Evolutionary conservation across 73 alveolate species (phyloP), one percentile per base, ranked within the genome.

Genomic region (Uronychia setigera): DNA sequence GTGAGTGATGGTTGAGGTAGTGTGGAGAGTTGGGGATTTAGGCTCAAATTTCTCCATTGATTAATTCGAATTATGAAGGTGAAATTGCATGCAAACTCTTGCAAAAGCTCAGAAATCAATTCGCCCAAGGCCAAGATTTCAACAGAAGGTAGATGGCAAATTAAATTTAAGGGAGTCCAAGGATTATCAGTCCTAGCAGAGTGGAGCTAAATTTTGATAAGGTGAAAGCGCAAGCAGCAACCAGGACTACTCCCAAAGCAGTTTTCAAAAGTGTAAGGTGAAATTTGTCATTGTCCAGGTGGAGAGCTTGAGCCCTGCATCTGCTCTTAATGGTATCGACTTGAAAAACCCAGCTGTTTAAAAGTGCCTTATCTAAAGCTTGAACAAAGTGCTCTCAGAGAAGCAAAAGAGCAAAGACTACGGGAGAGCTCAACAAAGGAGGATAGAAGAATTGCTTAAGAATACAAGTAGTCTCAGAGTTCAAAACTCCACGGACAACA

Each of bases 1-100:
- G 67, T 46, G 67, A 46, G 67, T 46, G 67, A 46, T 46, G 67
- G 67, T 46, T 46, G 67, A 46, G 67, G 67, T 46, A 46, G 67
- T 46, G 67, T 46, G 67, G 67, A 46, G 67, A 46, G n/a, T n/a
- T n/a, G n/a, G 67, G 67, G 67, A 5, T 46, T 46, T 46, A 46
- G n/a, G n/a, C 19, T 46, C 19, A 46, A 46, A 46, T 46, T 11
- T 11, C 19, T 46, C n/a, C 67, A 46, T 11, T 46, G 19, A 46
- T 46, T 46, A 46, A 46, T 46, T 46, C 67, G 67, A 46, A 46
- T 46, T 46, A 46, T 46, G 67, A 46, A 46, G 67, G 67, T 11
- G 67, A 46, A 5, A 46, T 5, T 19, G n/a, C 67, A 46, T 11
- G 19, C 19, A 46, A 19, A 46, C 67, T 11, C 67, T 19, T 46